These are phyloP conservation scores for Sporothrix schenckii DNA, from an alignment of 2,329 filamentous ascomycete species.

Conservation along the genomic window DNA sequence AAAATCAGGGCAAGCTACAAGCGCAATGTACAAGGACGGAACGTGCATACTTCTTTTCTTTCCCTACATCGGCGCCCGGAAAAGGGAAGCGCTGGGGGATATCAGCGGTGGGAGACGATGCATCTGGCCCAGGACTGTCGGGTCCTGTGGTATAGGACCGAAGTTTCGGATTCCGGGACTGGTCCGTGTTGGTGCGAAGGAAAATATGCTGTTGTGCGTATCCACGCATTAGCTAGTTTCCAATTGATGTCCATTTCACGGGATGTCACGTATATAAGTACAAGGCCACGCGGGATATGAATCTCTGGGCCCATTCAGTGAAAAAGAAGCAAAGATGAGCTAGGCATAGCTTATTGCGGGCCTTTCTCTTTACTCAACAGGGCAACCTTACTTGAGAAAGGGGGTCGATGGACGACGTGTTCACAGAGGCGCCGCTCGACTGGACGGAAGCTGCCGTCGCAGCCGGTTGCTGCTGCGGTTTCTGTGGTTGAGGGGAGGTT, in stretches of 20 bases:
- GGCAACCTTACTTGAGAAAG: slow-evolving; percentile 39
- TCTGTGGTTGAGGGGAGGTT: neutral
- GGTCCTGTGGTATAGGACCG: slow-evolving; percentile 52
- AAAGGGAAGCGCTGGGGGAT: slow-evolving; percentile 44
- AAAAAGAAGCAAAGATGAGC: neutral
- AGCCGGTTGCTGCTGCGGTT: slow-evolving; percentile 2
- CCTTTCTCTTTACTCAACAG: neutral
- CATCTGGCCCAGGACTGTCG: slow-evolving; percentile 51
- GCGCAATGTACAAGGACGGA: slow-evolving; percentile 33
- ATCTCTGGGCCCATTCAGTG: neutral
- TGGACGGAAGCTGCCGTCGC: slow-evolving; percentile 27
- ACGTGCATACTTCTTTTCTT: slow-evolving; percentile 66
- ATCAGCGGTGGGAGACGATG: slow-evolving; percentile 42
- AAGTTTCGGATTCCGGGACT: slow-evolving; percentile 59
- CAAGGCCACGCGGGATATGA: neutral
- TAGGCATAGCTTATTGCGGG: neutral
- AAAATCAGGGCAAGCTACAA: neutral
- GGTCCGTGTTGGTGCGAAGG: slow-evolving; percentile 67
- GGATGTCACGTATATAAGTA: neutral
- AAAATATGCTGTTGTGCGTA: slow-evolving; percentile 57
- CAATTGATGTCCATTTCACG: neutral
- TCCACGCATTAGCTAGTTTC: slow-evolving; percentile 8
- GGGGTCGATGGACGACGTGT: slow-evolving; percentile 39
- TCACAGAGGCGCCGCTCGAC: slow-evolving; percentile 31
- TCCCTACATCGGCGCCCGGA: slow-evolving; percentile 48